Conservation (phyloP, 2,329 filamentous ascomycete genomes). For the Nemania bipapillata region DNA sequence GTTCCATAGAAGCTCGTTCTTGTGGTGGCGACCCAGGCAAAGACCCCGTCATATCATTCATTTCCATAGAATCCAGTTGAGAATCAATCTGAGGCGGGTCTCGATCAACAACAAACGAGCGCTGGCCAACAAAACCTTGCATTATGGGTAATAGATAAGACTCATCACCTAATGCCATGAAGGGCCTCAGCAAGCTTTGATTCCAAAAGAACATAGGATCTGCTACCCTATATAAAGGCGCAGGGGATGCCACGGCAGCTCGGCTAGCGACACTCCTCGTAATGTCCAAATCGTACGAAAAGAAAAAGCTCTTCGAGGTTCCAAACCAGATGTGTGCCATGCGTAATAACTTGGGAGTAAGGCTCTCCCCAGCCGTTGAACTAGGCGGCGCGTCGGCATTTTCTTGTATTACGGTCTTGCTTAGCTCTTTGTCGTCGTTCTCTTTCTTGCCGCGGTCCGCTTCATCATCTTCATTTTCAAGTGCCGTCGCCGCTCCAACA, state of each 20-base stretch:
- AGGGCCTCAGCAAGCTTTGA: constrained; percentile 74
- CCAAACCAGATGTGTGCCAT: constrained; percentile 87
- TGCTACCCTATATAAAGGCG: constrained; percentile 76
- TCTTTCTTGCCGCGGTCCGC: constrained; percentile 29
- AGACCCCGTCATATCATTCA: constrained; percentile 45
- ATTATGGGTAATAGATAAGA: constrained; percentile 81
- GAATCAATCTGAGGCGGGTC: constrained; percentile 66
- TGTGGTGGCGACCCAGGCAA: constrained; percentile 33
- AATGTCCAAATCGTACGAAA: constrained; percentile 93
- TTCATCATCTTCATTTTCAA: constrained; percentile 52
- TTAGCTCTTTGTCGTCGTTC: constrained; percentile 46
- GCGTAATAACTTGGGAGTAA: constrained; percentile 85
- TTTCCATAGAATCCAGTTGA: constrained; percentile 50
- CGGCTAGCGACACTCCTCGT: constrained; percentile 70
- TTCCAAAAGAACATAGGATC: constrained; percentile 95
- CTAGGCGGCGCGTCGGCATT: constrained; percentile 43
- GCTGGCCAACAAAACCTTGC: constrained; percentile 93
- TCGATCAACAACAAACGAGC: constrained; percentile 77
- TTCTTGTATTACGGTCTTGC: constrained; percentile 47
- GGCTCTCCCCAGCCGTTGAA: constrained; percentile 58
- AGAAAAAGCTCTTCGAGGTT: constrained; percentile 86
- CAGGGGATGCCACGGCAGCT: constrained; percentile 58
- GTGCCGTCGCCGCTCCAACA: constrained; percentile 50
- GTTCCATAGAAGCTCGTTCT: constrained; percentile 46
- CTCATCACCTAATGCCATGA: constrained; percentile 78